Percentiles rank a stretch among this genome's conserved stretches.
Conservation (phyloP, 2,329 filamentous ascomycete species). For the Thelonectria rubi region DNA sequence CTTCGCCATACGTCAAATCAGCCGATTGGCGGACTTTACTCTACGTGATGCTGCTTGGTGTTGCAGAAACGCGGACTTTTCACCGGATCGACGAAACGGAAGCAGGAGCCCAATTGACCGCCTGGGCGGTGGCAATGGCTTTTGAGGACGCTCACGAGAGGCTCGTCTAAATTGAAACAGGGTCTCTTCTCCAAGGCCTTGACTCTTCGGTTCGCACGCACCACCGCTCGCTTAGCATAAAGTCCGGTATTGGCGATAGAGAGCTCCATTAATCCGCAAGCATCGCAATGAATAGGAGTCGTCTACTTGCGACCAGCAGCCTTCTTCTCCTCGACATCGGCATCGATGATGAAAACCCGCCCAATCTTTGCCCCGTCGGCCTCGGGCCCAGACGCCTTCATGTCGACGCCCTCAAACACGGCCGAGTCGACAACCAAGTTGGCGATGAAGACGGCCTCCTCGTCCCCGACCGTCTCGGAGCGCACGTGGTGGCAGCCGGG, state of each 20-base stretch:
- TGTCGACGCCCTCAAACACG: slow-evolving; percentile 25
- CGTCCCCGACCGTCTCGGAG: slow-evolving; percentile 28
- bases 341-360: slow-evolving; percentile 27
- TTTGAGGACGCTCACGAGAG: neutral
- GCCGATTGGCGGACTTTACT: neutral
- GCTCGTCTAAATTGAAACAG: neutral
- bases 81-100: neutral
- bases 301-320: neutral
- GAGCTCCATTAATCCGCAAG: neutral
- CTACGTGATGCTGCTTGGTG: neutral
- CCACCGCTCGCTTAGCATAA: neutral
- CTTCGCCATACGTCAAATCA: neutral
- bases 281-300: neutral
- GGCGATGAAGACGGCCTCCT: slow-evolving; percentile 26
- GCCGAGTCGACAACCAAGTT: slow-evolving; percentile 25
- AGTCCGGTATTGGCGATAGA: neutral
- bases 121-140: neutral
- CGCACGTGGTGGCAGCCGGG: slow-evolving; percentile 33
- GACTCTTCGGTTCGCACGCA: neutral
- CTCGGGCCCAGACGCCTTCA: slow-evolving; percentile 11
- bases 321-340: slow-evolving; percentile 25
- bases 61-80: neutral
- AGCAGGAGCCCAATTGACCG: neutral
- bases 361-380: slow-evolving; percentile 26
- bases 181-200: neutral